These are phyloP conservation scores for Rosa lucieae DNA, from an alignment of 306 rosid genomes.

Conservation along the genomic window DNA sequence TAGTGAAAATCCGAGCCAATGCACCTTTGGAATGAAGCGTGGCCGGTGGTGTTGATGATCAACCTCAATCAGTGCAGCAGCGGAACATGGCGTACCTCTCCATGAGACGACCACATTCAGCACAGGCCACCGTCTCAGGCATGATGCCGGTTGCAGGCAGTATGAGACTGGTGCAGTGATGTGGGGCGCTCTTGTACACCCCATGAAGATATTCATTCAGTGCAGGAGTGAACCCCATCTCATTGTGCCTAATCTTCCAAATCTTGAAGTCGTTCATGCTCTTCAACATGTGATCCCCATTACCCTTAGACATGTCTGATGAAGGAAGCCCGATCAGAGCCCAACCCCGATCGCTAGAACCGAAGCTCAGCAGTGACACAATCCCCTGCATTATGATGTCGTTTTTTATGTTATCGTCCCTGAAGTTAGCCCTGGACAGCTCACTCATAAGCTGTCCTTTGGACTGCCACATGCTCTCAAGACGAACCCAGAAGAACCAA, in stretches of 20 bases:
- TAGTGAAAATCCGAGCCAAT: background rate
- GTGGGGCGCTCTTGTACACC: slow-evolving; percentile 9
- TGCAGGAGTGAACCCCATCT: slow-evolving; percentile 21
- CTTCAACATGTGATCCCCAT: slow-evolving; percentile 20
- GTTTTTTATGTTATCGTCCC: slow-evolving; percentile 5
- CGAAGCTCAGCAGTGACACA: slow-evolving; percentile 35
- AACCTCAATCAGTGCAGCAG: slow-evolving; percentile 32
- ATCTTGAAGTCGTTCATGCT: slow-evolving; percentile 1
- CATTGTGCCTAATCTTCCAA: background rate
- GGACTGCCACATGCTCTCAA: slow-evolving; percentile 30
- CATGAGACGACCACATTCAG: slow-evolving; percentile 36
- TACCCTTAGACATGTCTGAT: slow-evolving; percentile 13
- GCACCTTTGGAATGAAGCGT: background rate
- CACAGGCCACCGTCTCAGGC: slow-evolving; percentile 34
- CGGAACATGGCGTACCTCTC: slow-evolving; percentile 42
- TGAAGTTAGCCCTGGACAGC: background rate
- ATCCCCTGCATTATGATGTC: slow-evolving; percentile 34
- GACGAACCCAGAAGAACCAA: slow-evolving; percentile 73
- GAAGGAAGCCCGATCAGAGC: slow-evolving; percentile 18
- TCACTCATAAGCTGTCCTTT: slow-evolving; percentile 15
- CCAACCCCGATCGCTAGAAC: slow-evolving; percentile 29
- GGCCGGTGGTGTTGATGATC: background rate
- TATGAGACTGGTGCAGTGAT: slow-evolving; percentile 35
- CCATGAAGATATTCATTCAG: slow-evolving; percentile 17
- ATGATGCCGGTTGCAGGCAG: slow-evolving; percentile 30